Evolutionary conservation across 1,139 yeast species (phyloP).

Genomic region (Geotrichum cucujoidarum): DNA sequence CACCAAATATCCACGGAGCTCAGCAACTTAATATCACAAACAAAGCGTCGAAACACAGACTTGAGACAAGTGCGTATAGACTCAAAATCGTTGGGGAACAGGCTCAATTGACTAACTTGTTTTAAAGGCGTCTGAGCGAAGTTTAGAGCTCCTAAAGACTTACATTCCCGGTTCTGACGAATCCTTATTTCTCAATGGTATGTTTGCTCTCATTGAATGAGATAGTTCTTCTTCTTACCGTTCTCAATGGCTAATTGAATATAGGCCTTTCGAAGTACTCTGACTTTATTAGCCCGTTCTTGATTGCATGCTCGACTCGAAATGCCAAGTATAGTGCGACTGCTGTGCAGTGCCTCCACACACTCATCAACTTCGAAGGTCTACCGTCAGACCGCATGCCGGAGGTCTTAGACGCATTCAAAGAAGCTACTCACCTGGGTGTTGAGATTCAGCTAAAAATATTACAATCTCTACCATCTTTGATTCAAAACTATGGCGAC

Average conservation of each 20-base stretch:
- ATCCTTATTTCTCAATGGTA: constrained; percentile 34
- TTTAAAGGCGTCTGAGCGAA: constrained; percentile 55
- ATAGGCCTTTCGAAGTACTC: constrained; percentile 41
- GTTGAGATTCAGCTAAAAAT: constrained; percentile 81
- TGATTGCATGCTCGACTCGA: constrained; percentile 66
- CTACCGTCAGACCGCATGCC: constrained; percentile 51
- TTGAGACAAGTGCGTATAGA: constrained; percentile 44
- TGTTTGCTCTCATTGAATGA: too few relatives aligned
- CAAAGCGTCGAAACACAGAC: constrained; percentile 64
- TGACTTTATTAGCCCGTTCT: constrained; percentile 62
- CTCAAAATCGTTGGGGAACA: not conserved
- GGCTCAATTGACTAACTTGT: constrained; percentile 42
- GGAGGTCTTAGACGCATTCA: constrained; percentile 58
- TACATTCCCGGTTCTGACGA: constrained; percentile 32
- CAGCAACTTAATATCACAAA: constrained; percentile 55
- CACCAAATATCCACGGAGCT: constrained; percentile 46
- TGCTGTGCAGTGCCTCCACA: constrained; percentile 65
- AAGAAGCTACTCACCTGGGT: constrained; percentile 71
- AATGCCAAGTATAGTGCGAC: constrained; percentile 68
- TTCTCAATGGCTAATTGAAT: too few relatives aligned
- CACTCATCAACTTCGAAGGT: constrained; percentile 48
- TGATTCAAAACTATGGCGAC: constrained; percentile 59
- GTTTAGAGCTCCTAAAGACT: constrained; percentile 47
- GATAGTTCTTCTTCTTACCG: too few relatives aligned
- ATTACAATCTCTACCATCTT: constrained; percentile 75